Percentiles rank a stretch among this genome's conserved stretches.
Evolutionary conservation across 768 basidiomycete species (phyloP).

Genomic region (Termitomyces sp.): DNA sequence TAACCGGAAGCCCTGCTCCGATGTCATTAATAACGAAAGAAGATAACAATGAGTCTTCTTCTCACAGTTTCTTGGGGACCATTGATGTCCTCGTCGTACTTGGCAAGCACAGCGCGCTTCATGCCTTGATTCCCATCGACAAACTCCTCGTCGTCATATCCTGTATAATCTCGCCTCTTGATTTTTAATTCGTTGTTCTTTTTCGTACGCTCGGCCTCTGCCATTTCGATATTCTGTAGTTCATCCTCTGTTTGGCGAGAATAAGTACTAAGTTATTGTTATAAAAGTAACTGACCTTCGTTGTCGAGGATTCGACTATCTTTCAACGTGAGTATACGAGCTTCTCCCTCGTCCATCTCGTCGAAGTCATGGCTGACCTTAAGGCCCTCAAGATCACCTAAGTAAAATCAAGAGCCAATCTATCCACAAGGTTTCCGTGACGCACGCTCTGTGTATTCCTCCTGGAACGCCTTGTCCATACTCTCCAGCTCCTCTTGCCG

Average conservation of each 20-base stretch:
- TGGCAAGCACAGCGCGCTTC: slow-evolving; percentile 79
- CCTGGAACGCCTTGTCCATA: slow-evolving; percentile 72
- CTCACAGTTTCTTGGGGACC: slow-evolving; percentile 65
- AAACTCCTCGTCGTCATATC: slow-evolving; percentile 97
- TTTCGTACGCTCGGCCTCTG: slow-evolving; percentile 76
- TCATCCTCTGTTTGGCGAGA: slow-evolving; percentile 74
- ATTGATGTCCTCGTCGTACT: slow-evolving; percentile 90
- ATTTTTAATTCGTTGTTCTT: slow-evolving; percentile 83
- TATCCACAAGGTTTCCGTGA: background rate
- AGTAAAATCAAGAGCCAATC: background rate
- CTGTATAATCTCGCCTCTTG: slow-evolving; percentile 86
- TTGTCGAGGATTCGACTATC: slow-evolving; percentile 93
- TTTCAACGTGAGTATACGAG: slow-evolving; percentile 93
- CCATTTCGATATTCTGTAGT: slow-evolving; percentile 92
- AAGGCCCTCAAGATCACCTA: slow-evolving; percentile 82
- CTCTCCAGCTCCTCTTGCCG: slow-evolving; percentile 78
- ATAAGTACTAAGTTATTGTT: no score
- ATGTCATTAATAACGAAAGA: background rate
- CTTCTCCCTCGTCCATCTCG: slow-evolving; percentile 88
- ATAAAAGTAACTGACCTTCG: slow-evolving; percentile 86
- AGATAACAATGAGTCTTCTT: background rate
- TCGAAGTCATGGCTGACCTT: slow-evolving; percentile 97
- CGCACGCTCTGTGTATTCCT: slow-evolving; percentile 86
- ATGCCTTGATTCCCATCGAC: slow-evolving; percentile 64
- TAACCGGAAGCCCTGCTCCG: slow-evolving; percentile 74